Conservation (phyloP, 768 basidiomycete genomes). For the Pisolithus albus region DNA sequence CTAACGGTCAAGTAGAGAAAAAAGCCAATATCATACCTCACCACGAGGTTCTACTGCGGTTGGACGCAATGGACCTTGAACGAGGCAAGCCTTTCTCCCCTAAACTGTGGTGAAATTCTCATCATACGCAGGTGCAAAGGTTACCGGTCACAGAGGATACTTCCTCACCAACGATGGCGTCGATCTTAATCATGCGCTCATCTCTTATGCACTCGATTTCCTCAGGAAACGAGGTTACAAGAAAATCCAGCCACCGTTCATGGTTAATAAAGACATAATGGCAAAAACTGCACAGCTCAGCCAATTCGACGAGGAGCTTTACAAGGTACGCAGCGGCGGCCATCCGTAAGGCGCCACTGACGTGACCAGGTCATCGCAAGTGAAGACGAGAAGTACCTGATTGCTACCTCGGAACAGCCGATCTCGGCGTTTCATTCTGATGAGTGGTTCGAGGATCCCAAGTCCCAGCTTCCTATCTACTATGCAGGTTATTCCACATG, state of each 20-base stretch:
- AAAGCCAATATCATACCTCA: constrained; percentile 85
- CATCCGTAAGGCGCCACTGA: not conserved
- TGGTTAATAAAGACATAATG: constrained; percentile 99
- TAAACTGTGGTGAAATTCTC: not conserved
- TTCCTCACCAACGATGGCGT: constrained; percentile 94
- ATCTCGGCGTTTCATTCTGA: constrained; percentile 94
- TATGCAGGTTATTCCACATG: constrained; percentile 91
- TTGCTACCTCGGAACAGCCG: constrained; percentile 98
- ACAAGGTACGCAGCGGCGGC: constrained; percentile 55
- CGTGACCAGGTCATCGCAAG: constrained; percentile 66
- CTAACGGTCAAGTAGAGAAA: constrained; percentile 63
- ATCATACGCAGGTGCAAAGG: constrained; percentile 63
- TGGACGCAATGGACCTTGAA: constrained; percentile 97
- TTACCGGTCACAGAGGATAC: constrained; percentile 93
- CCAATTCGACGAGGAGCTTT: constrained; percentile 97
- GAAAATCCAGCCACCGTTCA: constrained; percentile 95
- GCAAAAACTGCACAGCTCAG: constrained; percentile 95
- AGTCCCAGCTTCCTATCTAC: constrained; percentile 84
- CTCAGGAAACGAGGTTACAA: constrained; percentile 76
- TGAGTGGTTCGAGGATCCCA: constrained; percentile 95
- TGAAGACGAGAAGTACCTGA: constrained; percentile 97
- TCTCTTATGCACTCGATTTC: constrained; percentile 93
- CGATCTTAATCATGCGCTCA: constrained; percentile 94
- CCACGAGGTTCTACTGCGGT: constrained; percentile 88
- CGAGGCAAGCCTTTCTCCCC: constrained; percentile 46